Percentiles rank a stretch among this genome's conserved stretches.
Evolutionary conservation across 306 rosid genomes (phyloP).

Genomic region (Glycyrrhiza uralensis): DNA sequence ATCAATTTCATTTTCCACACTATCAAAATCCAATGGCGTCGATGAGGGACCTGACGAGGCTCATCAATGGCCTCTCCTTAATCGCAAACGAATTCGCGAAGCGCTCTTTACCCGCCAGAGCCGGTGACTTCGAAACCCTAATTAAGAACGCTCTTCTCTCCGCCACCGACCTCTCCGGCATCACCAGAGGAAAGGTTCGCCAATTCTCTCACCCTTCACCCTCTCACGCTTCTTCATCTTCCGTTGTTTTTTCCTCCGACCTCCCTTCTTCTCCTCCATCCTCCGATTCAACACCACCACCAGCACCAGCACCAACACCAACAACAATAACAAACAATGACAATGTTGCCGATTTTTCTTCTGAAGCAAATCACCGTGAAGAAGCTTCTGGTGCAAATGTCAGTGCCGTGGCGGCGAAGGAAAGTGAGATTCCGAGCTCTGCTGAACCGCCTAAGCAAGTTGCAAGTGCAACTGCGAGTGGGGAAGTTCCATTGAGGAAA

Average conservation of each 20-base stretch:
- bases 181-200: slow-evolving; percentile 66
- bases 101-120: slow-evolving; percentile 44
- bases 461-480: not conserved
- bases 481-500: slow-evolving; percentile 25
- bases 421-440: slow-evolving; percentile 10
- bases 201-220: slow-evolving; percentile 32
- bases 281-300: not conserved
- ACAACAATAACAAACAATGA: not conserved
- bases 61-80: slow-evolving; percentile 63
- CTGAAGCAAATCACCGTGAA: not conserved
- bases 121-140: slow-evolving; percentile 43
- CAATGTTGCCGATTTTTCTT: not conserved
- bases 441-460: slow-evolving; percentile 7
- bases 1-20: not conserved
- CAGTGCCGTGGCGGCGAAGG: not conserved
- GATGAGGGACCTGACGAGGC: slow-evolving; percentile 42
- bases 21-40: slow-evolving; percentile 4
- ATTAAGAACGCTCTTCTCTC: slow-evolving; percentile 53
- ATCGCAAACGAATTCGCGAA: slow-evolving; percentile 61
- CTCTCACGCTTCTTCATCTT: not conserved
- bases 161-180: slow-evolving; percentile 73
- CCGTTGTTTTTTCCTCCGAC: slow-evolving; percentile 50
- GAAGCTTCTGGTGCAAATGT: slow-evolving; percentile 23
- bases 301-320: not conserved
- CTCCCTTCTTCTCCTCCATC: slow-evolving; percentile 24